These are phyloP conservation scores for Solanum hybrid DNA, from an alignment of 305 asterid species.

Conservation along the genomic window DNA sequence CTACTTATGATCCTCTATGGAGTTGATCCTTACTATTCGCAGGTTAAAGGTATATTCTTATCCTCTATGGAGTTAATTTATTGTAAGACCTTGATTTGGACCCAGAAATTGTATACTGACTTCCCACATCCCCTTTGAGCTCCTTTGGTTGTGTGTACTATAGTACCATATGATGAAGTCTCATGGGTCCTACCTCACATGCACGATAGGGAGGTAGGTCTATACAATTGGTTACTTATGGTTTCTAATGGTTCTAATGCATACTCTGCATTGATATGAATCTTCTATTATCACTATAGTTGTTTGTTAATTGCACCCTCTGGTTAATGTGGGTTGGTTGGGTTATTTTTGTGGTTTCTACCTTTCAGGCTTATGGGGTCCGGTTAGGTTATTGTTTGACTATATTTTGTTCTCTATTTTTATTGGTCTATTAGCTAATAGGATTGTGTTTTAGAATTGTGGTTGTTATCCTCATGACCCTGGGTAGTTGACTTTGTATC, in stretches of 20 bases:
- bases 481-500: background rate
- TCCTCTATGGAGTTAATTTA: background rate
- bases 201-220: background rate
- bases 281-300: background rate
- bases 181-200: background rate
- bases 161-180: background rate
- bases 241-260: background rate
- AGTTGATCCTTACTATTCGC: background rate
- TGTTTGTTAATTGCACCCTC: background rate
- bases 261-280: too few relatives aligned
- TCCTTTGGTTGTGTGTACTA: background rate
- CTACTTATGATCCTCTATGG: background rate
- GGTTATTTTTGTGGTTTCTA: background rate
- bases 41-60: background rate
- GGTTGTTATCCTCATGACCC: background rate
- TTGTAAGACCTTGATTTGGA: background rate
- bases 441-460: background rate
- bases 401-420: too few relatives aligned
- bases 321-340: background rate
- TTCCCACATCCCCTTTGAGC: background rate
- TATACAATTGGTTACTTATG: background rate
- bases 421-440: background rate
- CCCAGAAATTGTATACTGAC: background rate
- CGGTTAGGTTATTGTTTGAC: background rate
- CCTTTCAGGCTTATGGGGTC: background rate